These are phyloP conservation scores for Psophocarpus tetragonolobus DNA, from an alignment of 306 rosid genomes.

Conservation along the genomic window DNA sequence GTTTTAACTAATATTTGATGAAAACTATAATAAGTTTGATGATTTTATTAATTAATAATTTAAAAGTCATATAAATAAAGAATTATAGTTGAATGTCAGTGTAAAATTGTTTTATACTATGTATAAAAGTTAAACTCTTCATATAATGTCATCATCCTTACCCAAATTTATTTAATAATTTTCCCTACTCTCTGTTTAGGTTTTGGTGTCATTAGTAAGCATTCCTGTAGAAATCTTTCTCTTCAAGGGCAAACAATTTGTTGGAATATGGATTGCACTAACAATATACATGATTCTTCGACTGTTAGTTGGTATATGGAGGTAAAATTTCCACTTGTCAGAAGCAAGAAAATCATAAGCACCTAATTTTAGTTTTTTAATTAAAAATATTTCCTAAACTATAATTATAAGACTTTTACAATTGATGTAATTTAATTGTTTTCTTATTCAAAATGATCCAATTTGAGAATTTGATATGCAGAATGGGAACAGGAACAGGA, in stretches of 20 bases:
- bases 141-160: background rate
- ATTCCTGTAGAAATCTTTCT: constrained; percentile 53
- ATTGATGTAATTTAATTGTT: background rate
- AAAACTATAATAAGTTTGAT: too few relatives aligned
- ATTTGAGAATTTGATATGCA: constrained; percentile 31
- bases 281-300: constrained; percentile 81
- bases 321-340: constrained; percentile 45
- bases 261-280: constrained; percentile 90
- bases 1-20: too few relatives aligned
- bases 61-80: too few relatives aligned
- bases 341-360: background rate
- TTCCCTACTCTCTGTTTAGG: constrained; percentile 41
- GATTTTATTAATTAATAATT: too few relatives aligned
- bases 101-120: too few relatives aligned
- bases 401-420: background rate
- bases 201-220: constrained; percentile 65
- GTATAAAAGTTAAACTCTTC: too few relatives aligned
- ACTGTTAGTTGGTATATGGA: constrained; percentile 75
- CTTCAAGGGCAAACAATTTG: constrained; percentile 53
- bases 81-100: too few relatives aligned
- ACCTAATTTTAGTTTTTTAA: too few relatives aligned
- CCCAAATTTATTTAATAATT: background rate
- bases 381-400: background rate
- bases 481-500: constrained; percentile 84
- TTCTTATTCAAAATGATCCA: background rate